A percentile compares a stretch with the other conserved stretches of the same genome.
Evolutionary conservation across 768 basidiomycete species (phyloP).

Genomic region (Cubamyces lactineus): DNA sequence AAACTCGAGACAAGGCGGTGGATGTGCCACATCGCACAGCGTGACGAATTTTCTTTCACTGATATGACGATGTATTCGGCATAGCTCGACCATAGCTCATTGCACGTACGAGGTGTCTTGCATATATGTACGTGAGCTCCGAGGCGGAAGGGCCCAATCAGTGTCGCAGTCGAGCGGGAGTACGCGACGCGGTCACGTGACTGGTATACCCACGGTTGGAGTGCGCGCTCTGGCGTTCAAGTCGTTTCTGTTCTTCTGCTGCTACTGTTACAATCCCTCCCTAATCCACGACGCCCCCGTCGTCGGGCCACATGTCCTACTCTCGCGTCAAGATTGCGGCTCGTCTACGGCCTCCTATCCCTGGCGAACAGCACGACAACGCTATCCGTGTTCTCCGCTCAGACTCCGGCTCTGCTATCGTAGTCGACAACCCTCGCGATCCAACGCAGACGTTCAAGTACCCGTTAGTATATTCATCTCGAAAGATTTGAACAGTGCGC

Average conservation of each 20-base stretch:
- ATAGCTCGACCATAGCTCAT: too few species aligned
- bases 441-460: conserved; percentile 74
- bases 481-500: too few species aligned
- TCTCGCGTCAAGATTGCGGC: conserved; percentile 71
- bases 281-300: neutral
- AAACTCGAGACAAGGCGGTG: too few species aligned
- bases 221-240: neutral
- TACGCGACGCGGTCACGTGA: neutral
- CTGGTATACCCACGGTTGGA: neutral
- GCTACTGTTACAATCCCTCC: too few species aligned
- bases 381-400: conserved; percentile 55
- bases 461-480: conserved; percentile 49
- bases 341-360: conserved; percentile 67
- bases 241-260: too few species aligned
- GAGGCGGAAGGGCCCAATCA: too few species aligned
- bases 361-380: conserved; percentile 64
- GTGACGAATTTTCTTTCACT: too few species aligned
- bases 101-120: too few species aligned
- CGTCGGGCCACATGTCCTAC: conserved; percentile 17
- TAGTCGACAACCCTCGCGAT: conserved; percentile 74
- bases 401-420: conserved; percentile 50
- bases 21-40: too few species aligned
- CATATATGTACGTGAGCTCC: too few species aligned
- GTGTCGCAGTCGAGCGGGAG: too few species aligned
- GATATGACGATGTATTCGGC: too few species aligned